Evolutionary conservation across 305 asterid species (phyloP), one percentile per base, ranked within the genome.

Genomic region (Lippia alba): DNA sequence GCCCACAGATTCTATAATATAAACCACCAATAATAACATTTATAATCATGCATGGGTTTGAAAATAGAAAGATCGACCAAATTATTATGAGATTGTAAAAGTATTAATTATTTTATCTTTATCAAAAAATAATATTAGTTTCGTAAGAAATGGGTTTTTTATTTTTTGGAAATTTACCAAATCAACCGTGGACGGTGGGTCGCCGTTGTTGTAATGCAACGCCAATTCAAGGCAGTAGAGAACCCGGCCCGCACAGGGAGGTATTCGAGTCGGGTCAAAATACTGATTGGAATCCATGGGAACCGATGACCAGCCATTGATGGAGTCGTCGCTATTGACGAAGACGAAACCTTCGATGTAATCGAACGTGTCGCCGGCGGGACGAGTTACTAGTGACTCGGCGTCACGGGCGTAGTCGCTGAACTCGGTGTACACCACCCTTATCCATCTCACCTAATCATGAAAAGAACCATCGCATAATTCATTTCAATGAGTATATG

Each of bases 151-250:
- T 20, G 12, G 9, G 30, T 4, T 0, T 1, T 61, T 10, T 17
- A 5, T n/a, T 59, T 14, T n/a, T n/a, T n/a, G n/a, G n/a, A n/a
- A 17, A 41, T 12, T 78, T 82, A 90, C 98, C 87, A 6, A 50
- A 72, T 85, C 87, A 33, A 92, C 73, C 12, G 83, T n/a, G 69
- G 86, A 80, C 14, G 71, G 75, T 14, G 79, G 71, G 71, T 82
- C 91, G 18, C 55, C 57, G 3, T 67, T 81, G 8, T 50, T 77
- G 79, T 88, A 82, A 78, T 89, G 92, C 85, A 94, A 66, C 33
- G 89, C 97, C 41, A 91, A 78, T 78, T 94, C 99, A 5, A 94
- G 92, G 83, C 93, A 91, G 72, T 94, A 94, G 15, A 91, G 83
- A 33, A 91, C 94, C 67, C 96, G 87, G 16, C 96, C 96, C 14